Base-by-base conservation (phyloP, 1,284 basidiomycete genomes). In the Ceratobasidium sp. region DNA sequence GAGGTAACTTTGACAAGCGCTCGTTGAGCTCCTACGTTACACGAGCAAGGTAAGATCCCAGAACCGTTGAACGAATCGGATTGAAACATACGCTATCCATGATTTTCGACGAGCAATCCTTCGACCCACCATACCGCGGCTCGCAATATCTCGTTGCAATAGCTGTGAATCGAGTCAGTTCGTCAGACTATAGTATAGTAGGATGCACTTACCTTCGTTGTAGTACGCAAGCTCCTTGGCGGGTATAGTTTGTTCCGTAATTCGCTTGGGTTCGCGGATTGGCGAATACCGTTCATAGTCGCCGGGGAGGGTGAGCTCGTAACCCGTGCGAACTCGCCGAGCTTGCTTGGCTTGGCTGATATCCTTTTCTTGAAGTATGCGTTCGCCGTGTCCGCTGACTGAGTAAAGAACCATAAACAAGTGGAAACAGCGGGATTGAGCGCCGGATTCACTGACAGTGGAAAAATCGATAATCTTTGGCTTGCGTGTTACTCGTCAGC, bases 361-460 rank as follows among this genome's bases (percentile, higher is more conserved):
- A 17, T 56, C 66, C 7, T 37, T 68, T 32, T 57, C 54, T 57
- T 32, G 54, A 11, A 37, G 25, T 7, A 54, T 29, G 54, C 51
- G 46, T 22, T 32, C 34, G 8, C 66, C 66, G 52, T 68, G 66
- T 13, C 66, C 66, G 25, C 66, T 68, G 32, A 68, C 66, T 68
- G 34, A 15, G 19, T n/a, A 54, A 13, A 32, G 29, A 11, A 32
- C 13, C 5, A 11, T 22, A 13, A 57, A 11, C 11, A 22, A 65
- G 40, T 65, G 17, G 40, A 65, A 11, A 9, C n/a, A 13, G 25
- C 25, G 25, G 25, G 25, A 29, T 29, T 29, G 1, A 29, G 25
- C 25, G 25, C 25, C 25, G 25, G 25, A 29, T n/a, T 13, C 1
- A 54, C 66, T 37, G 37, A 68, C 66, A 68, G 51, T 68, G 66